Evolutionary conservation across 768 basidiomycete genomes (phyloP).

Genomic region (Russula sp.): DNA sequence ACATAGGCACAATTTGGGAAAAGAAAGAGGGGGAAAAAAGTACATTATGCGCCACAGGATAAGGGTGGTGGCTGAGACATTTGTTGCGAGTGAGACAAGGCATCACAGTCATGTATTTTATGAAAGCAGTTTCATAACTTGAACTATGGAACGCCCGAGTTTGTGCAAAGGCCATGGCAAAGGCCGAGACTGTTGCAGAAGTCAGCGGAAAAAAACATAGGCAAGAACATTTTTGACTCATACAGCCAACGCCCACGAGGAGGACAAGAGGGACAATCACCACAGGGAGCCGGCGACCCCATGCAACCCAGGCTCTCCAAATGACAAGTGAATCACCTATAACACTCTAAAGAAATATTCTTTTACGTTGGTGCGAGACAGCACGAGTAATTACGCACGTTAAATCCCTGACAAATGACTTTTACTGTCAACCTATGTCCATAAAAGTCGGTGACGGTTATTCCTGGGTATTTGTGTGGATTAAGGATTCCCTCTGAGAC

Average conservation of each 20-base stretch:
- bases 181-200: constrained; percentile 4
- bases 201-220: background rate
- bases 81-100: constrained; percentile 13
- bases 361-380: background rate
- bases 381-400: background rate
- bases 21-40: background rate
- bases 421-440: background rate
- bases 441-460: background rate
- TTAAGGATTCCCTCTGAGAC: constrained; percentile 5
- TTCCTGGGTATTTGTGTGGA: constrained; percentile 2
- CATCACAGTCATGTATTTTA: background rate
- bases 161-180: constrained; percentile 1
- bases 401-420: constrained; percentile 3
- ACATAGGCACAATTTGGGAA: background rate
- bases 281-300: constrained; percentile 2
- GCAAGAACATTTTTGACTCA: background rate
- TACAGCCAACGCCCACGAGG: constrained; percentile 14
- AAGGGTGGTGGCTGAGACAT: constrained; percentile 2
- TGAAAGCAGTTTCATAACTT: background rate
- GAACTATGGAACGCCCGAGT: background rate
- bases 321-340: constrained; percentile 17
- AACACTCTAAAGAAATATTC: background rate
- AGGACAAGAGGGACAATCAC: constrained; percentile 9
- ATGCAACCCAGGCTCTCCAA: constrained; percentile 19
- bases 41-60: constrained; percentile 7